phyloP scores from a whole-genome alignment of 2,329 filamentous ascomycete genomes.

The Fusarium praegraminearum region DNA sequence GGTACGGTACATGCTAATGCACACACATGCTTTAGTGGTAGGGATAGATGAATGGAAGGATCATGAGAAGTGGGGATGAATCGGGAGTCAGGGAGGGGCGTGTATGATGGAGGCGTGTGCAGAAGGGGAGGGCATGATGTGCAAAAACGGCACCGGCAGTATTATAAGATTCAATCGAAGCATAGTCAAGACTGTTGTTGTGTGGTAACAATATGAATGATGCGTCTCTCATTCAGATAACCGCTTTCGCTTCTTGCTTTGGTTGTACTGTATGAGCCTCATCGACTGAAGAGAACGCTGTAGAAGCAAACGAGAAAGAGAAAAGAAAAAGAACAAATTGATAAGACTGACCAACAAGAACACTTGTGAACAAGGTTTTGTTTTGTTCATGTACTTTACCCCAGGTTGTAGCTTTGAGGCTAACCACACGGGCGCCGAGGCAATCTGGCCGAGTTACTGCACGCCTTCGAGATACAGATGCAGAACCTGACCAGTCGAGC shows the following conservation, averaged over 20 bases:
- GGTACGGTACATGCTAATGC: conserved; percentile 29
- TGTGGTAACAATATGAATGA: conserved; percentile 16
- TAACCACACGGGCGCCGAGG: conserved; percentile 21
- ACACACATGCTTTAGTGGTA: conserved; percentile 6
- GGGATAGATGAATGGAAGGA: conserved; percentile 40
- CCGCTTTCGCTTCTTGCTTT: neutral
- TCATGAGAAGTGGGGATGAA: conserved; percentile 45
- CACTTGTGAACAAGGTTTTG: conserved; percentile 21
- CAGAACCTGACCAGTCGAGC: conserved; percentile 9
- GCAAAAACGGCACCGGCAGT: conserved; percentile 4
- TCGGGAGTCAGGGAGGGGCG: conserved; percentile 43
- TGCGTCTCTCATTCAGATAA: neutral
- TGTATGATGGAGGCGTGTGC: conserved; percentile 19
- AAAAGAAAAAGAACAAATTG: neutral
- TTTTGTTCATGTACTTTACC: conserved; percentile 15
- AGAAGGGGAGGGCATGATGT: conserved; percentile 5
- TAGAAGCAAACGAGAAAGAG: neutral
- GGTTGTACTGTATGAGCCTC: neutral
- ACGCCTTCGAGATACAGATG: conserved; percentile 4
- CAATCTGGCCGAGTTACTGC: conserved; percentile 25
- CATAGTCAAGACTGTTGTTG: conserved; percentile 4
- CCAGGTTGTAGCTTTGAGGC: conserved; percentile 25
- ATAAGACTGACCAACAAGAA: neutral
- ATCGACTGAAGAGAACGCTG: too few species aligned
- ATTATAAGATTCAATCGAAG: conserved; percentile 6